These are phyloP conservation scores for Prunus armeniaca DNA, from an alignment of 306 rosid genomes.

Conservation along the genomic window DNA sequence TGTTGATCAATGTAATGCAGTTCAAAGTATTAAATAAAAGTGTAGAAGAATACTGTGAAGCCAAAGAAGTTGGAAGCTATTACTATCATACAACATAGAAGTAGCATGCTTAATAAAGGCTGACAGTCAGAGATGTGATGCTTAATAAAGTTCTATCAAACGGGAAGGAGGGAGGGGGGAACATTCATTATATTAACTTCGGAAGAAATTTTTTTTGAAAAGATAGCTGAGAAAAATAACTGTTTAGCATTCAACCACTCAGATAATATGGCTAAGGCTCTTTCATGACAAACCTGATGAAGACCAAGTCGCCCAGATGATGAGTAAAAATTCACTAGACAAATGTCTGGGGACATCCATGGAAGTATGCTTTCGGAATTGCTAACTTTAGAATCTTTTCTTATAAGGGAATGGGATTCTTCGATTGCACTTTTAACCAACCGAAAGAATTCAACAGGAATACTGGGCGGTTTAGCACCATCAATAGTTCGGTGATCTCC, in stretches of 20 bases:
- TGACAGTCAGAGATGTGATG: background rate
- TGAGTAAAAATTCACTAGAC: slow-evolving; percentile 69
- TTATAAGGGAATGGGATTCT: slow-evolving; percentile 31
- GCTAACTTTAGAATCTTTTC: slow-evolving; percentile 13
- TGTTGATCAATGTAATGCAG: background rate
- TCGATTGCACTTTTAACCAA: slow-evolving; percentile 42
- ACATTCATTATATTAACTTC: background rate
- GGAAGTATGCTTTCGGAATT: slow-evolving; percentile 33
- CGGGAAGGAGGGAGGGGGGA: background rate
- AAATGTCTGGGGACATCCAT: slow-evolving; percentile 49
- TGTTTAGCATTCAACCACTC: background rate
- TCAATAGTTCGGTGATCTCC: slow-evolving; percentile 47
- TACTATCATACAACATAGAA: background rate
- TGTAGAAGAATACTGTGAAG: background rate
- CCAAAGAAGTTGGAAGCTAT: background rate
- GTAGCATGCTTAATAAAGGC: background rate
- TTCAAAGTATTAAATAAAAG: background rate
- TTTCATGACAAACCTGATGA: slow-evolving; percentile 53
- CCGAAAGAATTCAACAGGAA: slow-evolving; percentile 44
- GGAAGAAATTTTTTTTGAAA: background rate
- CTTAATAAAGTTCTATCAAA: background rate
- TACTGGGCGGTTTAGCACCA: slow-evolving; percentile 44
- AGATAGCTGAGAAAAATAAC: background rate
- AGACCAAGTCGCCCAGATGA: slow-evolving; percentile 64
- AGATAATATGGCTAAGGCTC: background rate